Percentiles rank a stretch among this genome's conserved stretches.
These are phyloP conservation scores for Fomitiporia mediterranea DNA, from an alignment of 1,284 basidiomycete genomes.

Conservation along the genomic window DNA sequence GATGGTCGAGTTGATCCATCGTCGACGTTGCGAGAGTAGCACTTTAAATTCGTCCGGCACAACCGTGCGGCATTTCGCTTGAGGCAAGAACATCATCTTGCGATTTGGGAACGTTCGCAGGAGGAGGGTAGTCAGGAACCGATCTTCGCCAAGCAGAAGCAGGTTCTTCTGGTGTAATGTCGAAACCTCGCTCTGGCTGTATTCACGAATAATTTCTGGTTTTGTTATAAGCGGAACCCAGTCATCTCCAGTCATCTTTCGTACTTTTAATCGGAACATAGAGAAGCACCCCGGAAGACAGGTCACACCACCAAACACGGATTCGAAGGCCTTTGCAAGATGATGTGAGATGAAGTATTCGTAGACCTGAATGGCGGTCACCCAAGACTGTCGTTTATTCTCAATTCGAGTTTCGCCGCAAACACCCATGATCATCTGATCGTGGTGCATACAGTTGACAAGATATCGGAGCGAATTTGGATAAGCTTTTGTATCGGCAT, in stretches of 20 bases:
- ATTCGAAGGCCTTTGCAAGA: constrained; percentile 97
- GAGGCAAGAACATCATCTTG: constrained; percentile 99
- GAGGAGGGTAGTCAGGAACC: constrained; percentile 94
- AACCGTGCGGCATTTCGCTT: constrained; percentile 92
- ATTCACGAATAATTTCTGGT: constrained; percentile 96
- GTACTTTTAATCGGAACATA: constrained; percentile 97
- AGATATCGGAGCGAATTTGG: constrained; percentile 82
- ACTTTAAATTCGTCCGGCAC: constrained; percentile 95
- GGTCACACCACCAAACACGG: constrained; percentile 98
- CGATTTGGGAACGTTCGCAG: constrained; percentile 96
- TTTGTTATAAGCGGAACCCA: constrained; percentile 98
- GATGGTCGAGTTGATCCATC: constrained; percentile 99
- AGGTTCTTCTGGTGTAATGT: constrained; percentile 99
- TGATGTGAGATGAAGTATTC: constrained; percentile 99
- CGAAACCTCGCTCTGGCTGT: constrained; percentile 89
- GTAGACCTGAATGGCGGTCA: constrained; percentile 96
- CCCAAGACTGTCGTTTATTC: constrained; percentile 98
- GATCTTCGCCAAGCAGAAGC: constrained; percentile 95
- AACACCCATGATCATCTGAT: constrained; percentile 98
- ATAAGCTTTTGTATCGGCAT: constrained; percentile 95
- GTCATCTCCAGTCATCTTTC: constrained; percentile 83
- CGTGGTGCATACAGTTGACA: constrained; percentile 97
- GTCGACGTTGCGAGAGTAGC: constrained; percentile 91
- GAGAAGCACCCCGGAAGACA: constrained; percentile 99
- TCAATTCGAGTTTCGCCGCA: constrained; percentile 98